Conservation (phyloP, 2,329 filamentous ascomycete species). For the Hymenotorrendiella dingleyae region DNA sequence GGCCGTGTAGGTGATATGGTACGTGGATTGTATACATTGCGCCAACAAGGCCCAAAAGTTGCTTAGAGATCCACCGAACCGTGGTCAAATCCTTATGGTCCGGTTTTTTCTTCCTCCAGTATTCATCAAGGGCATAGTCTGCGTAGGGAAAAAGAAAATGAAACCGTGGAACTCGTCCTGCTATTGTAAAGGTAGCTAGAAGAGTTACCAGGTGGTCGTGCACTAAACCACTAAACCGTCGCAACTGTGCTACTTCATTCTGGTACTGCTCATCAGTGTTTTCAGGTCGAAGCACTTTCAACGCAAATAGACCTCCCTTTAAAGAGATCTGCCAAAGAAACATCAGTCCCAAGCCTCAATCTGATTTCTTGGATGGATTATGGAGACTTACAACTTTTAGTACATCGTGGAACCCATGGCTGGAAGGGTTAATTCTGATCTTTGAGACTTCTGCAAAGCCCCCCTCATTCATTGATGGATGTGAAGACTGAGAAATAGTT, state of each 20-base stretch:
- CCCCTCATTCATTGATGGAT: constrained; percentile 2
- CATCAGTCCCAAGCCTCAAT: neutral
- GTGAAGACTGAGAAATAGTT: neutral
- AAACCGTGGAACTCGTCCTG: constrained; percentile 10
- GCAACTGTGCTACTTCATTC: constrained; percentile 5
- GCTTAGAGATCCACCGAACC: constrained; percentile 5
- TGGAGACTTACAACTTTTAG: constrained; percentile 3
- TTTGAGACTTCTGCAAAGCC: constrained; percentile 4
- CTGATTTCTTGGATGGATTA: neutral
- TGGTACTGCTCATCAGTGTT: neutral
- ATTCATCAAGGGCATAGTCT: constrained; percentile 18
- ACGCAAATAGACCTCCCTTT: constrained; percentile 4
- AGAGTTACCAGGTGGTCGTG: constrained; percentile 24
- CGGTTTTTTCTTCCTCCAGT: constrained; percentile 11
- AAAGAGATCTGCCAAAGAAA: constrained; percentile 2
- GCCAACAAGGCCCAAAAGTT: constrained; percentile 4
- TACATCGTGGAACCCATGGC: constrained; percentile 5
- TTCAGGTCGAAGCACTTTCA: constrained; percentile 6
- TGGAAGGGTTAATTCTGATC: constrained; percentile 5
- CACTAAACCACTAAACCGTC: constrained; percentile 4
- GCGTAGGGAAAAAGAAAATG: constrained; percentile 28
- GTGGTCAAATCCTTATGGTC: neutral
- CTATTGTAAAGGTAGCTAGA: constrained; percentile 16
- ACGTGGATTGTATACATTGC: constrained; percentile 15
- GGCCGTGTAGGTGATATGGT: neutral